Conservation (phyloP, 495 filamentous ascomycete genomes). For the Aspergillus baeticus region DNA sequence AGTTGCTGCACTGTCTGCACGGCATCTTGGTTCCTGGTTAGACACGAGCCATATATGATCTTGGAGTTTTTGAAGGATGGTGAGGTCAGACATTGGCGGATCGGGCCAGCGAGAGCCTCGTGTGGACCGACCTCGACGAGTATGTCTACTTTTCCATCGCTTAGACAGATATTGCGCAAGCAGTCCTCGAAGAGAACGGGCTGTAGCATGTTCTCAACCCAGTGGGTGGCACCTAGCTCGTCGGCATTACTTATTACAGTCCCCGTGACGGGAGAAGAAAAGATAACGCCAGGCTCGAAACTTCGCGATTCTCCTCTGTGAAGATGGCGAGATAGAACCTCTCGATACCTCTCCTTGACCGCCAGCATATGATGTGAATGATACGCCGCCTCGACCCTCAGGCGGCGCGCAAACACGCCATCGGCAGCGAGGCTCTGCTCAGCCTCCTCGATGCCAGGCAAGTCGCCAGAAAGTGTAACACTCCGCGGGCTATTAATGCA, state of each 20-base stretch:
- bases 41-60: no score
- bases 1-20: no score
- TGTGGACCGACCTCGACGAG: conserved; percentile 5
- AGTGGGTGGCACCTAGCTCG: conserved; percentile 7
- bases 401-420: conserved; percentile 49
- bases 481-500: conserved; percentile 48
- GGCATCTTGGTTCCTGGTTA: no score
- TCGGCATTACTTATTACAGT: background rate
- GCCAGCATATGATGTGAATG: conserved; percentile 63
- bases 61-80: no score
- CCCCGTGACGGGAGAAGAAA: conserved; percentile 16
- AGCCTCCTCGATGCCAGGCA: conserved; percentile 32
- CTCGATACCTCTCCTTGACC: conserved; percentile 22
- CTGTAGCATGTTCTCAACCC: conserved; percentile 29
- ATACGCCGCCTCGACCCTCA: conserved; percentile 60
- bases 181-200: conserved; percentile 31
- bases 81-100: no score
- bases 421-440: conserved; percentile 41
- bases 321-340: background rate
- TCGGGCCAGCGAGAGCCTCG: background rate
- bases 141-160: background rate
- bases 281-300: background rate
- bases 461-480: conserved; percentile 45
- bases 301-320: no score
- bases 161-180: conserved; percentile 10